Conservation (phyloP, 2,329 filamentous ascomycete species). For the Biscogniauxia mediterranea region DNA sequence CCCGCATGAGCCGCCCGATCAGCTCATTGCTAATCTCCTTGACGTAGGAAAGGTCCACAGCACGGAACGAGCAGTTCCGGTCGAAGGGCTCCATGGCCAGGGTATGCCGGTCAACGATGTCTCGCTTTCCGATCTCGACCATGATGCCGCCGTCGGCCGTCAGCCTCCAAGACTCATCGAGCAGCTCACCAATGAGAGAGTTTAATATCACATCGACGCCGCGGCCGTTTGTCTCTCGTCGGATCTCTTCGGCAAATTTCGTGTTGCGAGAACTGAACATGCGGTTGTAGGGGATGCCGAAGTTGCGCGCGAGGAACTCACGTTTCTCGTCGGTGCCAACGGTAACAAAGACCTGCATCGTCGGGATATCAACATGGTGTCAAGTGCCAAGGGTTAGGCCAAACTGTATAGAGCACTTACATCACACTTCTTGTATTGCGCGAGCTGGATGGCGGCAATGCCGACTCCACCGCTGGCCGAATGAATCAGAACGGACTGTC, state of each 20-base stretch:
- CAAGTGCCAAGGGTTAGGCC: background rate
- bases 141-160: conserved; percentile 19
- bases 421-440: conserved; percentile 4
- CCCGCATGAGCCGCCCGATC: background rate
- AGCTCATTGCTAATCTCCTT: background rate
- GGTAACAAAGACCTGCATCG: conserved; percentile 16
- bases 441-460: conserved; percentile 12
- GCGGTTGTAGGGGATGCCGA: conserved; percentile 29
- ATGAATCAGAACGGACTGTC: conserved; percentile 18
- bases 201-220: conserved; percentile 26
- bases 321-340: conserved; percentile 21
- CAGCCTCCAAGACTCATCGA: conserved; percentile 18
- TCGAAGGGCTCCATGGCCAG: conserved; percentile 24
- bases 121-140: conserved; percentile 21
- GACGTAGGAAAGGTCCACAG: conserved; percentile 17
- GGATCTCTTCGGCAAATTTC: conserved; percentile 30
- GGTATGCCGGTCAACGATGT: conserved; percentile 15
- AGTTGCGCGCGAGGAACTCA: conserved; percentile 27
- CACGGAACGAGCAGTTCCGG: conserved; percentile 18
- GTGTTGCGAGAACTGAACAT: conserved; percentile 34
- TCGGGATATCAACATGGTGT: background rate
- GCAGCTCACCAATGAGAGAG: conserved; percentile 19
- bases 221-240: conserved; percentile 22
- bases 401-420: background rate
- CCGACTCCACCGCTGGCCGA: conserved; percentile 17